Conservation (phyloP, 2,329 filamentous ascomycete genomes). For the Monilinia laxa region DNA sequence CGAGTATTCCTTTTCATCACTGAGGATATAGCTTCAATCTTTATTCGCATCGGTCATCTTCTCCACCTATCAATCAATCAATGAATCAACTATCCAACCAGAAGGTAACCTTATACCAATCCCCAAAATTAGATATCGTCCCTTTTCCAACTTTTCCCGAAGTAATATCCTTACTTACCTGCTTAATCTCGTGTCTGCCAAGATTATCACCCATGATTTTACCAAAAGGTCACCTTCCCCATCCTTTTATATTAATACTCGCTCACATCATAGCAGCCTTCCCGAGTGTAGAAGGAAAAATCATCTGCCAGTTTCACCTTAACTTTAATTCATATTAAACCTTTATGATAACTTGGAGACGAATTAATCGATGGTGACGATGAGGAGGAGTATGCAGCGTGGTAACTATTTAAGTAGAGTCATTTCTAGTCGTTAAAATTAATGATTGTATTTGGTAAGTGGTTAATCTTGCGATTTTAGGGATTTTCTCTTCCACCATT, state of each 20-base stretch:
- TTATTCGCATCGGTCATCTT: background rate
- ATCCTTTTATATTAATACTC: background rate
- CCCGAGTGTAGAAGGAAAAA: background rate
- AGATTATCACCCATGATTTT: background rate
- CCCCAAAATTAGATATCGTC: background rate
- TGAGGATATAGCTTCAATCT: background rate
- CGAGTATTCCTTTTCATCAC: too few species aligned
- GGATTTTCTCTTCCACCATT: too few species aligned
- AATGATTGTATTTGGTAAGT: background rate
- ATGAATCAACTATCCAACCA: background rate
- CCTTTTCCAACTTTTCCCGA: background rate
- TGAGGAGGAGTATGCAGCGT: too few species aligned
- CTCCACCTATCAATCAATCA: background rate
- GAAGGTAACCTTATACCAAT: background rate
- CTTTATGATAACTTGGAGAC: background rate
- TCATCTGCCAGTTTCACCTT: background rate
- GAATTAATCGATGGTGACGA: background rate
- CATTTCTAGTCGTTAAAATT: background rate
- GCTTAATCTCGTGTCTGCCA: constrained; percentile 7
- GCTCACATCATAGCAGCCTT: background rate
- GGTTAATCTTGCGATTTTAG: background rate
- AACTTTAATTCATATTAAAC: constrained; percentile 3
- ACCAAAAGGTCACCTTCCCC: constrained; percentile 1
- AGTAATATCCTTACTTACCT: background rate
- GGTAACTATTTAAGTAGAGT: background rate